Evolutionary conservation across 192 early-diverging fungal genomes (phyloP).

Genomic region (Coemansia sp.): DNA sequence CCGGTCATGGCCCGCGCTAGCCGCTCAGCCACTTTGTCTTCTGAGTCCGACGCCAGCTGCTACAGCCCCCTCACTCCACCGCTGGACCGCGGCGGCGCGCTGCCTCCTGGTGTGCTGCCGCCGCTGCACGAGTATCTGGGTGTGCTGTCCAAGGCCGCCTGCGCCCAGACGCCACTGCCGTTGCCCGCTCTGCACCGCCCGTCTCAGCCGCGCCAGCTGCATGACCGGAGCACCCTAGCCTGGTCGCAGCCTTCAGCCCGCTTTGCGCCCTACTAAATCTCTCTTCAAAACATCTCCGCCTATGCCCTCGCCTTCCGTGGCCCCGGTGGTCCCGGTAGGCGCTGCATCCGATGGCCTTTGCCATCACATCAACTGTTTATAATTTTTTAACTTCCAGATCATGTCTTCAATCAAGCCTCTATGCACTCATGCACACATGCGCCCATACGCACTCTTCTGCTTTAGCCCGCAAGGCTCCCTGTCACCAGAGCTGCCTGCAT

Average conservation of each 20-base stretch:
- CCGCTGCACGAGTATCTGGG: constrained; percentile 26
- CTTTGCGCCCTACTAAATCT: constrained; percentile 22
- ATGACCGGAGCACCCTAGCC: constrained; percentile 10
- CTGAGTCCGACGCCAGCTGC: constrained; percentile 1
- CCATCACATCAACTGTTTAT: constrained; percentile 1
- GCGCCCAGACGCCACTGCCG: constrained; percentile 20
- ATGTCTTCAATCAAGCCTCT: neutral
- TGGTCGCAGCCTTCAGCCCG: constrained; percentile 13
- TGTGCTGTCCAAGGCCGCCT: constrained; percentile 29
- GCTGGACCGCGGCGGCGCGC: neutral
- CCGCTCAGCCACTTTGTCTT: neutral
- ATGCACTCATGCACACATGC: constrained; percentile 7
- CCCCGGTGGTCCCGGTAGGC: neutral
- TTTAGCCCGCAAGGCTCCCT: neutral
- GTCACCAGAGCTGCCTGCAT: neutral
- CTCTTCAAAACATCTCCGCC: neutral
- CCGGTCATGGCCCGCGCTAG: neutral
- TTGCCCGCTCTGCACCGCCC: constrained; percentile 14
- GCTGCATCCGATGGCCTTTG: too few species aligned
- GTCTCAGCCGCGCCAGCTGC: constrained; percentile 5
- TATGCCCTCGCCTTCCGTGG: neutral
- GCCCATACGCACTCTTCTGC: constrained; percentile 1
- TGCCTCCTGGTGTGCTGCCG: constrained; percentile 10
- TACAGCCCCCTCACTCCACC: constrained; percentile 1
- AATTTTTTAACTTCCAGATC: neutral